These are phyloP conservation scores for Gossypium rotundifolium DNA, from an alignment of 345 rosid genomes.

Conservation along the genomic window DNA sequence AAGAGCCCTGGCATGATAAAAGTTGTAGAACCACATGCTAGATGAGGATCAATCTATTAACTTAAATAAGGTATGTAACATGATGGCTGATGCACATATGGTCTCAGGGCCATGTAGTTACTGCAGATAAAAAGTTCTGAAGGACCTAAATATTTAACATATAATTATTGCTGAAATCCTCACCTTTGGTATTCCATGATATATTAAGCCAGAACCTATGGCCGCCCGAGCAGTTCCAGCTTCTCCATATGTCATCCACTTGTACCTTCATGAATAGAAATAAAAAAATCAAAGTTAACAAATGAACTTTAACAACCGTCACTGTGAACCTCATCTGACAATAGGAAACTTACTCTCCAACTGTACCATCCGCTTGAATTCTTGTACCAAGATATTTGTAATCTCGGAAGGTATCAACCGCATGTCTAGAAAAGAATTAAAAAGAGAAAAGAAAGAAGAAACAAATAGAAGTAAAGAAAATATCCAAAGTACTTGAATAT, in stretches of 20 bases:
- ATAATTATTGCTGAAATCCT: neutral
- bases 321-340: constrained; percentile 8
- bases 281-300: constrained; percentile 7
- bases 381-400: constrained; percentile 90
- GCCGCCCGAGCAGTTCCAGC: constrained; percentile 81
- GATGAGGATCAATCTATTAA: constrained; percentile 4
- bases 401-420: constrained; percentile 71
- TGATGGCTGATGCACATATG: neutral
- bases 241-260: constrained; percentile 99
- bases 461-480: constrained; percentile 1
- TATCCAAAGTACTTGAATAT: neutral
- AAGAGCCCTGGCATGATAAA: constrained; percentile 57
- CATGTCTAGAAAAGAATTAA: constrained; percentile 35
- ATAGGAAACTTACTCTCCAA: constrained; percentile 78
- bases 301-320: constrained; percentile 3
- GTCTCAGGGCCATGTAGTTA: neutral
- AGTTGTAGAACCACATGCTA: constrained; percentile 10
- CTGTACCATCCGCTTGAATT: constrained; percentile 76
- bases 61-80: neutral
- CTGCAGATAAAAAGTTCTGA: neutral
- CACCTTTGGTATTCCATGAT: constrained; percentile 69
- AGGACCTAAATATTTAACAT: neutral
- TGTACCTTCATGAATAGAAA: constrained; percentile 41
- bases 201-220: constrained; percentile 75
- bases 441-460: neutral